phyloP scores from a whole-genome alignment of 306 rosid species.

The Pterocarpus santalinus region DNA sequence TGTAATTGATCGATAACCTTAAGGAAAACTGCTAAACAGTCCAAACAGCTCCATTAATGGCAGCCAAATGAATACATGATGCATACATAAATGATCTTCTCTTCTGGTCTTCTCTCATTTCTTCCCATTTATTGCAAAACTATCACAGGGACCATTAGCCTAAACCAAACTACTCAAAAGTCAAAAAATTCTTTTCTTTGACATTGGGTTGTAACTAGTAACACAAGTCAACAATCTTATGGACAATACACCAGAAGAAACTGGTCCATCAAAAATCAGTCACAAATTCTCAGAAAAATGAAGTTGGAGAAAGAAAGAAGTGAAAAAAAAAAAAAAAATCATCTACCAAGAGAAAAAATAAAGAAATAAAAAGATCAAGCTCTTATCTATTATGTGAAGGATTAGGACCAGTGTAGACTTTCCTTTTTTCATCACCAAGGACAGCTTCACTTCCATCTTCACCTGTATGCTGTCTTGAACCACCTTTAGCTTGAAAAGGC shows the following conservation, averaged over 20 bases:
- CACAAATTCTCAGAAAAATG: constrained; percentile 42
- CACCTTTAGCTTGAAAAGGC: constrained; percentile 36
- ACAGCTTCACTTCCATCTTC: constrained; percentile 40
- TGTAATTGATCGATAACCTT: background rate
- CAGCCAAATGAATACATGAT: constrained; percentile 6
- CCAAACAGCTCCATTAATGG: constrained; percentile 21
- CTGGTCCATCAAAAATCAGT: constrained; percentile 35
- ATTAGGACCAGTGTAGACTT: constrained; percentile 79
- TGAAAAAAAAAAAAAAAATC: background rate
- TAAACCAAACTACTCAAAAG: background rate
- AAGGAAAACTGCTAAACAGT: no score
- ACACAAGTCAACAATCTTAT: constrained; percentile 42
- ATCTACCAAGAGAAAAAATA: background rate
- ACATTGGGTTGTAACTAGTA: background rate
- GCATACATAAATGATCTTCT: background rate
- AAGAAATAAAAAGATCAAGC: background rate
- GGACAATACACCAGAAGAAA: constrained; percentile 44
- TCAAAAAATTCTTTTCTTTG: background rate
- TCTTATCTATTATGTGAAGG: constrained; percentile 78
- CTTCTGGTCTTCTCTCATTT: background rate
- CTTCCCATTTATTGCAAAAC: background rate
- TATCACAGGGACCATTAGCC: background rate
- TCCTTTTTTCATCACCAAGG: constrained; percentile 69
- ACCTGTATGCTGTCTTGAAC: constrained; percentile 41
- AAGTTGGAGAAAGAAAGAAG: background rate